Conservation (phyloP, 164 flowering plant species). For the Vitis rupestris region DNA sequence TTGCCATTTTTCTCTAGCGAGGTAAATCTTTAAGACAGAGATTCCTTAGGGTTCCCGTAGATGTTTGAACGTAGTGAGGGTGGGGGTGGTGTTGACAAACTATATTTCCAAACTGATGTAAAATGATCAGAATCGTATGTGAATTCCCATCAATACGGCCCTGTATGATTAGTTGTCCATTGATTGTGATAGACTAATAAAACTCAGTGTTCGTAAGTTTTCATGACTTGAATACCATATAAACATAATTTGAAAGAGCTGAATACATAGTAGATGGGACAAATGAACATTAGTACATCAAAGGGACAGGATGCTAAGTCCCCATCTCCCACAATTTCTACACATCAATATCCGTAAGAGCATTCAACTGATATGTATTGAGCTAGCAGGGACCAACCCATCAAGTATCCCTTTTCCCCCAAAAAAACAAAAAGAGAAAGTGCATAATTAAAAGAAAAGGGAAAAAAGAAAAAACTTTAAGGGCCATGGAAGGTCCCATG, state of each 20-base stretch:
- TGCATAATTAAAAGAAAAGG: background rate
- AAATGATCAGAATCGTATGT: no score
- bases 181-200: no score
- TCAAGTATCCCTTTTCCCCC: no score
- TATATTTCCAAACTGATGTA: background rate
- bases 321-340: background rate
- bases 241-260: no score
- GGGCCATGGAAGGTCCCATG: slow-evolving; percentile 1
- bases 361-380: background rate
- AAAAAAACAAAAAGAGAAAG: slow-evolving; percentile 10
- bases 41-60: no score
- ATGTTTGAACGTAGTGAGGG: no score
- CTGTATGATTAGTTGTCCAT: no score
- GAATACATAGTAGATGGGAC: no score
- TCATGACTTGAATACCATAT: no score
- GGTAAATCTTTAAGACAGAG: slow-evolving; percentile 1
- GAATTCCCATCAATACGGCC: no score
- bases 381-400: background rate
- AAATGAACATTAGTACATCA: no score
- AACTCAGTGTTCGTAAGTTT: no score
- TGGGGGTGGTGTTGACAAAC: background rate
- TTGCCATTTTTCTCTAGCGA: slow-evolving; percentile 8
- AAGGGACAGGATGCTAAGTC: background rate
- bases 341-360: background rate
- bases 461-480: background rate